These are phyloP conservation scores for Xylaria curta DNA, from an alignment of 495 filamentous ascomycete species.

Conservation along the genomic window DNA sequence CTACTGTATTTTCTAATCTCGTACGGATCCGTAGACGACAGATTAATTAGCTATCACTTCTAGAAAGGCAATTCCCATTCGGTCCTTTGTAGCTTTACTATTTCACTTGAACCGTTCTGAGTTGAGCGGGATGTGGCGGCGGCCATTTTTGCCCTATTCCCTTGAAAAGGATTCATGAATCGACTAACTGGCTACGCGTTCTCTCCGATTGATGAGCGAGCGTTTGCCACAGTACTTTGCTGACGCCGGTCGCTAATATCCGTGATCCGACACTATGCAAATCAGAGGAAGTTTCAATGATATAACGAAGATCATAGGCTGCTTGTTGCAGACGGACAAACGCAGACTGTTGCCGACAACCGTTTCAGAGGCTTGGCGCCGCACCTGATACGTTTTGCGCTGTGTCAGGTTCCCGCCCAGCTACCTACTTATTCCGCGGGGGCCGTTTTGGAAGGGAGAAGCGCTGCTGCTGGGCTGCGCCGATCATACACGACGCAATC, in stretches of 20 bases:
- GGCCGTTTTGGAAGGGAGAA: background rate
- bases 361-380: conserved; percentile 12
- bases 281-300: background rate
- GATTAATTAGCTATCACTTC: background rate
- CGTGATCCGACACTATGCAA: background rate
- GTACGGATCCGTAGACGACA: too few relatives aligned
- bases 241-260: background rate
- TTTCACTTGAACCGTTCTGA: too few relatives aligned
- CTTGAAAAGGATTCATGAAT: too few relatives aligned
- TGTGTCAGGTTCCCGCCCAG: conserved; percentile 2
- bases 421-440: background rate
- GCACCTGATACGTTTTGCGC: conserved; percentile 19
- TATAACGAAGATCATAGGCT: background rate
- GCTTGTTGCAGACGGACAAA: too few relatives aligned
- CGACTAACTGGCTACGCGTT: too few relatives aligned
- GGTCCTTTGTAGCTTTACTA: too few relatives aligned
- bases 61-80: too few relatives aligned
- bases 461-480: background rate
- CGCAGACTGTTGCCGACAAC: conserved; percentile 6
- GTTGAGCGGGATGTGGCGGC: background rate
- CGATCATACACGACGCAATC: conserved; percentile 4
- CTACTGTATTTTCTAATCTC: background rate
- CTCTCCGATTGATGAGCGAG: too few relatives aligned
- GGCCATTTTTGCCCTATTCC: too few relatives aligned
- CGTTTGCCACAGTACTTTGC: too few relatives aligned